phyloP scores from a whole-genome alignment of 2,329 filamentous ascomycete species.

The Claviceps cyperi region DNA sequence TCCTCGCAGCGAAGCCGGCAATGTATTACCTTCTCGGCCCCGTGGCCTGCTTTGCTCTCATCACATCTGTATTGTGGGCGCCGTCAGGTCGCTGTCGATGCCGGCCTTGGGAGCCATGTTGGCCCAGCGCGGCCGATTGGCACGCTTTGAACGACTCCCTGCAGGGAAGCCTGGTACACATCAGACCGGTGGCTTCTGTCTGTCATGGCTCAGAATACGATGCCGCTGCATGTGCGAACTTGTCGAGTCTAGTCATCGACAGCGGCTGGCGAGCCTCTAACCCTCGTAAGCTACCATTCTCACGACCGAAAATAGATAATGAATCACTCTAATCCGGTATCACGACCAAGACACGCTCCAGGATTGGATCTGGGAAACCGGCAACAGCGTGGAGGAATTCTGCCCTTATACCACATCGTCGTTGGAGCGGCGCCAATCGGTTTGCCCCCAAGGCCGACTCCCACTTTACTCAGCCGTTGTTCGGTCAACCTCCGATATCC shows the following conservation, averaged over 20 bases:
- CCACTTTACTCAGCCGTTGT: slow-evolving; percentile 1
- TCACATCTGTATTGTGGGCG: not conserved
- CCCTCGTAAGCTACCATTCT: not conserved
- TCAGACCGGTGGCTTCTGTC: not conserved
- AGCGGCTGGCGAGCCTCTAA: not conserved
- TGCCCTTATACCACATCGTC: not conserved
- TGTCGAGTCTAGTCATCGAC: not conserved
- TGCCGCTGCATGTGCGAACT: not conserved
- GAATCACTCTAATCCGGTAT: not conserved
- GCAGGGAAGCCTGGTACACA: not conserved
- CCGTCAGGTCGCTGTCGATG: not conserved
- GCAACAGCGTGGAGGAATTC: not conserved
- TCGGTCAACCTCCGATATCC: not conserved
- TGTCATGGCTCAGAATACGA: not conserved
- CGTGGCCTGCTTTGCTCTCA: not conserved
- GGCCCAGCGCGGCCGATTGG: not conserved
- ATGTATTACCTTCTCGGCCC: not conserved
- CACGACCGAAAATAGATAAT: not conserved
- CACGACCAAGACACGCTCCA: not conserved
- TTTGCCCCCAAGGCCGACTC: not conserved
- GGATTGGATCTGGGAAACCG: slow-evolving; percentile 1
- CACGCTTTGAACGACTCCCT: not conserved
- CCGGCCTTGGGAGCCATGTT: not conserved
- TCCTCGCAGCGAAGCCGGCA: not conserved
- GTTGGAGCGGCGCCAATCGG: not conserved